These are phyloP conservation scores for Musa schizocarpa DNA, from an alignment of 176 grass and related monocot species.

Conservation along the genomic window DNA sequence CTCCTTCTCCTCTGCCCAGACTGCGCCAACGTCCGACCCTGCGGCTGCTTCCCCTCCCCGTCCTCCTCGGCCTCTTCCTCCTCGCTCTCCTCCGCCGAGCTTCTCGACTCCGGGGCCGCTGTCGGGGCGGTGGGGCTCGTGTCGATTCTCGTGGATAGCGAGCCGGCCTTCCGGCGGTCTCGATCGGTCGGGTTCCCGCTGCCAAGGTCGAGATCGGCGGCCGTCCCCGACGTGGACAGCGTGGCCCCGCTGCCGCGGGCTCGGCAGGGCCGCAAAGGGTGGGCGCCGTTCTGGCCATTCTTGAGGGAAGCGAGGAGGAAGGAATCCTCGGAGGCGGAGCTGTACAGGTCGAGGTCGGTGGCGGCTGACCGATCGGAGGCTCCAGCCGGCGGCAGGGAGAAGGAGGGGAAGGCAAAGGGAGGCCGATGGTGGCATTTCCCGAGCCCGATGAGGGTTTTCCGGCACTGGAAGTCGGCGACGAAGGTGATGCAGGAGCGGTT, in stretches of 20 bases:
- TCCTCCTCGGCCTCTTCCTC: slow-evolving; percentile 20
- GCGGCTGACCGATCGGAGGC: slow-evolving; percentile 15
- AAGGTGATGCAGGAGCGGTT: slow-evolving; percentile 26
- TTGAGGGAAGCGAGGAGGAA: not conserved
- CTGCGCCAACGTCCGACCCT: slow-evolving; percentile 57
- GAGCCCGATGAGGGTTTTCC: slow-evolving; percentile 63
- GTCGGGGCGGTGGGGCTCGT: slow-evolving; percentile 21
- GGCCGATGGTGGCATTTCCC: slow-evolving; percentile 66
- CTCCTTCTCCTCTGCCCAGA: slow-evolving; percentile 67
- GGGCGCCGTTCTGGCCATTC: slow-evolving; percentile 38
- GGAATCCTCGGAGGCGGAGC: not conserved
- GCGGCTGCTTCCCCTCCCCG: slow-evolving; percentile 15
- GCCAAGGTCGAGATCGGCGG: slow-evolving; percentile 13
- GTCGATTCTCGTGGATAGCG: slow-evolving; percentile 27
- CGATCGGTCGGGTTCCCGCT: slow-evolving; percentile 43
- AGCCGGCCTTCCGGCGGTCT: slow-evolving; percentile 39
- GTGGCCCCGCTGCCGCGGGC: no score
- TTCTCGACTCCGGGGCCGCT: not conserved
- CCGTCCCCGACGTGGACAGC: not conserved
- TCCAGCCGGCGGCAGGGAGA: slow-evolving; percentile 14
- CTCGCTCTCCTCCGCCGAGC: not conserved
- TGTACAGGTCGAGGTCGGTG: slow-evolving; percentile 59
- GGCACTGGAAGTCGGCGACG: slow-evolving; percentile 51
- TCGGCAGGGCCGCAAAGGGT: slow-evolving; percentile 25
- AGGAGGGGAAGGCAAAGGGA: slow-evolving; percentile 18